Evolutionary conservation across 345 rosid genomes (phyloP).

Genomic region (Boechera stricta): DNA sequence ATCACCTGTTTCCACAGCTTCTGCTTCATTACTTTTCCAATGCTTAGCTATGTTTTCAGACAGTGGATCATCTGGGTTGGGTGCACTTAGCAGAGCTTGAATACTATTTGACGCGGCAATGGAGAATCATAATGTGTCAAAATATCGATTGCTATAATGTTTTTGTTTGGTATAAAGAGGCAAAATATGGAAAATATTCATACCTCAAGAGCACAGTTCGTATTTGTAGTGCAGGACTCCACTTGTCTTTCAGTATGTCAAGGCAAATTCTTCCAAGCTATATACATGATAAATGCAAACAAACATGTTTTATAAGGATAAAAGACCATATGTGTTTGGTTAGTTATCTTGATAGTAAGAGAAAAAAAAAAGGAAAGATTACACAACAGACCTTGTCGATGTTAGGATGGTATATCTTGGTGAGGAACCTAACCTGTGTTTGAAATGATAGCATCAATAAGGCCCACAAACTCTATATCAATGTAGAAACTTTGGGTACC

Average conservation of each 20-base stretch:
- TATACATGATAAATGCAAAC: constrained; percentile 12
- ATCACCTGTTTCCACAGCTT: constrained; percentile 52
- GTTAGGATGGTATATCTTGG: constrained; percentile 97
- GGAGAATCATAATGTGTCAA: not conserved
- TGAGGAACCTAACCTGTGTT: constrained; percentile 96
- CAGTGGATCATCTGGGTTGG: constrained; percentile 98
- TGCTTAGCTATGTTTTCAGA: constrained; percentile 99
- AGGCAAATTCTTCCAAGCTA: constrained; percentile 99
- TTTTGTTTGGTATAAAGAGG: not conserved
- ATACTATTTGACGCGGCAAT: constrained; percentile 44
- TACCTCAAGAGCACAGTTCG: constrained; percentile 97
- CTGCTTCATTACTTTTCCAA: constrained; percentile 86
- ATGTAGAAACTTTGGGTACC: not conserved
- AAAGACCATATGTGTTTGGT: constrained; percentile 21
- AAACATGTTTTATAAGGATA: constrained; percentile 17
- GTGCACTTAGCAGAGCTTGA: constrained; percentile 98
- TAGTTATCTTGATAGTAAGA: not conserved
- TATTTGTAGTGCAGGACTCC: constrained; percentile 99
- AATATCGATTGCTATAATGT: not conserved
- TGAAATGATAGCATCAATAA: constrained; percentile 11
- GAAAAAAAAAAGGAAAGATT: constrained; percentile 2
- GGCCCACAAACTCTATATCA: constrained; percentile 2
- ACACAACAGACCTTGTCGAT: constrained; percentile 81
- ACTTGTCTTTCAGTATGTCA: constrained; percentile 97
- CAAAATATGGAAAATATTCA: not conserved